These are phyloP conservation scores for Emericellopsis cladophorae DNA, from an alignment of 2,329 filamentous ascomycete genomes.

Conservation along the genomic window DNA sequence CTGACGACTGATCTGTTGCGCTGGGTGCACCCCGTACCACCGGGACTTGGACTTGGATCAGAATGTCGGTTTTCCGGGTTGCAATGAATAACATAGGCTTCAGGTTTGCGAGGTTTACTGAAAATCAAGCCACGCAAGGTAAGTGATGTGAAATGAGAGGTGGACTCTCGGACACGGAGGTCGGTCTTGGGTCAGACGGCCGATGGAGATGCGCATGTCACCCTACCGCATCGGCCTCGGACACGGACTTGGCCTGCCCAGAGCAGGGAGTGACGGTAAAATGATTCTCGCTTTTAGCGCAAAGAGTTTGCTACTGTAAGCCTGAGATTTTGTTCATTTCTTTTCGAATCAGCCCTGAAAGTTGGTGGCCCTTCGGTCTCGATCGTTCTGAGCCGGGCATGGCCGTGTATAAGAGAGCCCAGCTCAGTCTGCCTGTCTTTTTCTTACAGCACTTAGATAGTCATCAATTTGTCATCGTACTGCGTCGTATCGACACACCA, in stretches of 20 bases:
- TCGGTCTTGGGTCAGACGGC: conserved; percentile 1
- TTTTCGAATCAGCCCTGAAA: too few species aligned
- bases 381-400: background rate
- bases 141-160: background rate
- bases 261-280: too few species aligned
- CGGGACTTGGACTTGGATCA: background rate
- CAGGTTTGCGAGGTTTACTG: too few species aligned
- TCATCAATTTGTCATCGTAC: background rate
- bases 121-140: too few species aligned
- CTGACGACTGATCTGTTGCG: background rate
- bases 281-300: too few species aligned
- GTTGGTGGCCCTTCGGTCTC: background rate
- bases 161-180: conserved; percentile 11
- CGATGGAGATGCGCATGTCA: background rate
- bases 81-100: too few species aligned
- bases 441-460: background rate
- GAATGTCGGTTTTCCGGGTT: background rate
- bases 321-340: too few species aligned
- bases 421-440: too few species aligned
- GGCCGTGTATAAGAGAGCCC: background rate
- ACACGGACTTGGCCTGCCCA: background rate
- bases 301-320: too few species aligned
- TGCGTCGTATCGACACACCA: background rate
- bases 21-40: too few species aligned
- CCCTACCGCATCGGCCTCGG: background rate